Conservation (phyloP, 2,329 filamentous ascomycete species). For the Diaporthe ampelina region DNA sequence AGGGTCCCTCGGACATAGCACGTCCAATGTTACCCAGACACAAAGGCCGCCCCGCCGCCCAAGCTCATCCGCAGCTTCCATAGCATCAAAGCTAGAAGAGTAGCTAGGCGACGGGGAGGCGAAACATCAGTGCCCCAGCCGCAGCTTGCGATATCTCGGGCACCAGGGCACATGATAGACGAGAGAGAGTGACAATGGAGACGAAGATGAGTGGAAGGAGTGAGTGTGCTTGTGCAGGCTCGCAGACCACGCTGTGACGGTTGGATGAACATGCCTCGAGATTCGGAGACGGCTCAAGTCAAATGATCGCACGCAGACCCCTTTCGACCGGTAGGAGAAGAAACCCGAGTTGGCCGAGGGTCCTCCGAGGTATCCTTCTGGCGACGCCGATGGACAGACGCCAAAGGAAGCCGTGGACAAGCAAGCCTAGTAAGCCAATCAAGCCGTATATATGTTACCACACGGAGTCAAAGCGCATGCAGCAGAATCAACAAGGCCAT, state of each 20-base stretch:
- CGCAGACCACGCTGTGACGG: neutral
- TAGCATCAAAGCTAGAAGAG: too few species aligned
- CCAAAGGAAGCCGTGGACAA: neutral
- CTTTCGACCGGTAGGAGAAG: neutral
- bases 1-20: too few species aligned
- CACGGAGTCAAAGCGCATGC: neutral
- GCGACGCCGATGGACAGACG: neutral
- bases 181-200: too few species aligned
- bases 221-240: too few species aligned
- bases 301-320: neutral
- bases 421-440: neutral
- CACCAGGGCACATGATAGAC: too few species aligned
- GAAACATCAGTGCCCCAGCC: neutral
- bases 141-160: too few species aligned
- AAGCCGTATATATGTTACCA: neutral
- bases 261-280: neutral
- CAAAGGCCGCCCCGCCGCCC: too few species aligned
- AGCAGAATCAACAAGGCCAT: neutral
- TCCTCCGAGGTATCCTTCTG: neutral
- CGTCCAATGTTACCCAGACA: too few species aligned
- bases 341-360: neutral
- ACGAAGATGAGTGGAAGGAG: too few species aligned
- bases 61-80: too few species aligned
- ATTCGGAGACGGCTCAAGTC: neutral
- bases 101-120: too few species aligned